phyloP scores from a whole-genome alignment of 805 yeast species.

The Debaryomyces maramus region DNA sequence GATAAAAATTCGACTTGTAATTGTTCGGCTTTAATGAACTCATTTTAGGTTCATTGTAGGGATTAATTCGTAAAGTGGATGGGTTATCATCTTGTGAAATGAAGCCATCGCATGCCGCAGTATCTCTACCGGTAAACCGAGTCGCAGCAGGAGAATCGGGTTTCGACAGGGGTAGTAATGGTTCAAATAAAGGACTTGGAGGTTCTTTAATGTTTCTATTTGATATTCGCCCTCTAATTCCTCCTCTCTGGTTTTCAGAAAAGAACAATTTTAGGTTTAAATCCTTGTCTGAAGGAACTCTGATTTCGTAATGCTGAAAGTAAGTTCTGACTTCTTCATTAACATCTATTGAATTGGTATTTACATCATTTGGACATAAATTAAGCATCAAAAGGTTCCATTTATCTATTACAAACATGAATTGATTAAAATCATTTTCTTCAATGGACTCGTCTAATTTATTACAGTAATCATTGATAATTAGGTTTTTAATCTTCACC shows the following conservation, averaged over 20 bases:
- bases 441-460: conserved; percentile 30
- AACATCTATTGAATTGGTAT: conserved; percentile 18
- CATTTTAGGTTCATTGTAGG: neutral
- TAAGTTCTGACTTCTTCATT: conserved; percentile 24
- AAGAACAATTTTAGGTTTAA: conserved; percentile 20
- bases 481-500: conserved; percentile 25
- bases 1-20: conserved; percentile 21
- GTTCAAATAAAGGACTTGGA: conserved; percentile 1
- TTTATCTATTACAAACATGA: conserved; percentile 38
- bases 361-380: conserved; percentile 31
- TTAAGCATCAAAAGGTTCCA: conserved; percentile 43
- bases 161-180: neutral
- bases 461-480: conserved; percentile 34
- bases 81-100: neutral
- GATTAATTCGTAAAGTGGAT: neutral
- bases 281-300: conserved; percentile 16
- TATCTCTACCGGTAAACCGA: conserved; percentile 3
- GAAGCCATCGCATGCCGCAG: neutral
- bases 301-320: conserved; percentile 12
- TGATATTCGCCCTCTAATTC: conserved; percentile 10
- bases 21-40: conserved; percentile 19
- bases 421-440: conserved; percentile 32
- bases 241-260: conserved; percentile 13
- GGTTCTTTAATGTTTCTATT: conserved; percentile 6
- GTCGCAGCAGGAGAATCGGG: neutral